Evolutionary conservation across 495 filamentous ascomycete genomes (phyloP).

Genomic region (Hypoxylon intermedium): DNA sequence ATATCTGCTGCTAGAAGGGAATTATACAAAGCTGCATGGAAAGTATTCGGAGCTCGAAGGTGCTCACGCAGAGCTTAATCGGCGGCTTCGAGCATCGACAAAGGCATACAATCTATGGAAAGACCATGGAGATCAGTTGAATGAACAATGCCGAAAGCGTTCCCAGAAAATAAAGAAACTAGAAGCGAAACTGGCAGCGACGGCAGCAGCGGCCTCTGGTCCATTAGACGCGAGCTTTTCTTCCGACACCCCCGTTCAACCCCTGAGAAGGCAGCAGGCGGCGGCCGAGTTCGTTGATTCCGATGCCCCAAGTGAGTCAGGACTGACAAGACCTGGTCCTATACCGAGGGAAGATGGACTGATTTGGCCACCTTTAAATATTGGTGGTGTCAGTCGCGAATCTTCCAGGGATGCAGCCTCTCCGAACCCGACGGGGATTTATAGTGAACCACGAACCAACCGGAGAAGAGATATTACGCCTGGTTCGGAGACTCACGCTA

Average conservation of each 20-base stretch:
- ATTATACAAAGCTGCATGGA: conserved; percentile 32
- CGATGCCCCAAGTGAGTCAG: neutral
- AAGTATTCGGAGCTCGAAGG: conserved; percentile 45
- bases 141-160: conserved; percentile 32
- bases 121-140: conserved; percentile 33
- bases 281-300: neutral
- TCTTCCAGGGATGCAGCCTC: neutral
- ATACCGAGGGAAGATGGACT: neutral
- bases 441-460: neutral
- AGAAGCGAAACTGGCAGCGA: conserved; percentile 29
- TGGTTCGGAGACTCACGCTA: neutral
- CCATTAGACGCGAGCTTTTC: conserved; percentile 24
- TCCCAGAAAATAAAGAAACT: conserved; percentile 40
- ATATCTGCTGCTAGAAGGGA: conserved; percentile 39
- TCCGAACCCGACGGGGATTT: neutral
- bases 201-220: conserved; percentile 7
- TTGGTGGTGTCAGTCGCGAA: neutral
- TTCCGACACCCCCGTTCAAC: conserved; percentile 5
- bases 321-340: neutral
- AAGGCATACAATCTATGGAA: conserved; percentile 32
- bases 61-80: conserved; percentile 42
- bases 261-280: conserved; percentile 1
- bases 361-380: conserved; percentile 1
- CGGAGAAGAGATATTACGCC: neutral
- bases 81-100: conserved; percentile 36